These are phyloP conservation scores for Gentiana straminea DNA, from an alignment of 257 asterid genomes.

Conservation along the genomic window DNA sequence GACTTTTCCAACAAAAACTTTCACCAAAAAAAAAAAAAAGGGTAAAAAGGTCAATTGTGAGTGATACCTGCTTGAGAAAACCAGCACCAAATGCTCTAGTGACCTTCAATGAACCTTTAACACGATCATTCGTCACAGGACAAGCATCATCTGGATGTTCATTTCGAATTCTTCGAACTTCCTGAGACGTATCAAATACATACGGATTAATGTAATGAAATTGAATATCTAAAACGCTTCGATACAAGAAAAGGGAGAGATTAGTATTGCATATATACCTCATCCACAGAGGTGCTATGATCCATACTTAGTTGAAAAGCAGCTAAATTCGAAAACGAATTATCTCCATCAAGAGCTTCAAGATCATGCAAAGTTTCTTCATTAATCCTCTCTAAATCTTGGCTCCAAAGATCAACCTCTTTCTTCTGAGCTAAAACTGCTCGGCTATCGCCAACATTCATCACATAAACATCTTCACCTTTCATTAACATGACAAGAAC, in stretches of 20 bases:
- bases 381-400: conserved; percentile 84
- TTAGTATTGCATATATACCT: conserved; percentile 30
- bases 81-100: conserved; percentile 99
- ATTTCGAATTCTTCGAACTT: conserved; percentile 54
- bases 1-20: conserved; percentile 9
- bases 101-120: conserved; percentile 89
- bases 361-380: conserved; percentile 82
- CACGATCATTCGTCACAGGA: conserved; percentile 70
- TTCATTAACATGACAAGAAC: conserved; percentile 94
- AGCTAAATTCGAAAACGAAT: conserved; percentile 30
- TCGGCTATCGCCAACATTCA: conserved; percentile 97
- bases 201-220: conserved; percentile 2
- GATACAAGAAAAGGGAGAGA: not conserved
- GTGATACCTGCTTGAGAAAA: conserved; percentile 83
- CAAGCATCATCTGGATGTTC: conserved; percentile 83
- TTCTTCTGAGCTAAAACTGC: conserved; percentile 72
- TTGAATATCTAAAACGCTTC: not conserved
- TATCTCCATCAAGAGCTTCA: conserved; percentile 51
- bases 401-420: conserved; percentile 98
- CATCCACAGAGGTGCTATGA: conserved; percentile 81
- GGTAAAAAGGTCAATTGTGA: not conserved
- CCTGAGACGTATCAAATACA: conserved; percentile 33
- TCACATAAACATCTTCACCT: conserved; percentile 81
- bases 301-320: conserved; percentile 81
- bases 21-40: conserved; percentile 2